Evolutionary conservation across 345 rosid species (phyloP), one percentile per base, ranked within the genome.

Genomic region (Camelina sativa): DNA sequence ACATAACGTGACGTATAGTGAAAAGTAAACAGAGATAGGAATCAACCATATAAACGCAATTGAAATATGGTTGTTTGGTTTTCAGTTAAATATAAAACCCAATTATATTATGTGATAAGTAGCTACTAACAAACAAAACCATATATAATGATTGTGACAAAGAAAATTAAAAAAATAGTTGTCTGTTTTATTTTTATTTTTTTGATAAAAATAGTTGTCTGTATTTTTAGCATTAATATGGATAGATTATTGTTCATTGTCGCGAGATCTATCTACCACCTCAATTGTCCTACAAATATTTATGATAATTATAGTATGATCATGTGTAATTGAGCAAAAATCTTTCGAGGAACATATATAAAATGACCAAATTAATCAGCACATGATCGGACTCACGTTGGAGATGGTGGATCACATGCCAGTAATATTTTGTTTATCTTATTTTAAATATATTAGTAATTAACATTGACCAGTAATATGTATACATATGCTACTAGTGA

Each of bases 361-460:
- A 38, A 66, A 47, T 2, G 6, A 41, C 47, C 54, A 50, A 50
- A 19, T 43, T 11, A 61, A 61, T 61, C 11, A 40, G 55, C 56
- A 67, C 55, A 67, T 43, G 48, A 67, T 41, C 48, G 55, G 43
- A 11, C 15, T 67, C 73, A 51, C 55, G 54, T 75, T 67, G 46
- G 32, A 66, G 59, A 34, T 66, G 62, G 54, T 75, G 62, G 62
- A 48, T 50, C 67, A 59, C 61, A 75, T 75, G 78, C 35, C 17
- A 3, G 6, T n/a, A 13, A 17, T 40, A 65, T 47, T 65, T 55
- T 12, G 8, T 40, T 44, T 47, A 40, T 65, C 35, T 65, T 46
- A 32, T 7, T 56, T 34, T 15, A 34, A 52, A 40, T 13, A 51
- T 41, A 41, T 16, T 8, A 25, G 73, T 52, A 44, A 41, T 53